Evolutionary conservation across 139 green algal species (phyloP), one percentile per base, ranked within the genome.

Genomic region (Tetraselmis striata): DNA sequence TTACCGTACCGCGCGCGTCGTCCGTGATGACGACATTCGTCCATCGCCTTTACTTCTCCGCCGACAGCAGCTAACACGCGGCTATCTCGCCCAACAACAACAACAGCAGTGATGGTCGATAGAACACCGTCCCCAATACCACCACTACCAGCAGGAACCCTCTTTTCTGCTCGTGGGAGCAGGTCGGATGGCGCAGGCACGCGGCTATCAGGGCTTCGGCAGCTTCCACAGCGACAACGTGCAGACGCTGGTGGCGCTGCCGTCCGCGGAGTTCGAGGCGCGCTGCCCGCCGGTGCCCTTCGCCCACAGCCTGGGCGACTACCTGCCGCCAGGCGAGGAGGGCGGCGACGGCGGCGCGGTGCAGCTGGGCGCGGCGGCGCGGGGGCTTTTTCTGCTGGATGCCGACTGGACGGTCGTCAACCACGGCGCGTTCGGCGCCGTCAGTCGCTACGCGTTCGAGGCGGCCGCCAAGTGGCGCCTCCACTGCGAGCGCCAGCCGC

Each of bases 381-480:
- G 45, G 11, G 45, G 11, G 11, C 45, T 25, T 67, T 67, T 67
- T 18, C 5, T 67, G 45, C 45, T 67, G 45, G 45, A 67, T 91
- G 85, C 81, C 25, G 30, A 32, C 76, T 86, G 83, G 84, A 92
- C 86, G 0, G 93, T 93, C 28, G 28, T 95, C 1, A 95, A 93
- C 59, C 90, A 94, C 79, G 91, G 91, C 0, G 91, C 91, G 0
- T 95, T 95, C 82, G 91, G 91, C 0, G 89, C 30, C 1, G 88
- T 88, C 0, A 88, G 86, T 32, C 26, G 59, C 2, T 59, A 81
- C 22, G 91, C 86, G 1, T 80, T 87, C 25, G 45, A 77, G 24
- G 87, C 89, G 67, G 88, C 90, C 0, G 82, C 86, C 24, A 75
- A 28, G 18, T 95, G 91, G 91, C 84, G 90, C 2, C 59, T 79